These are phyloP conservation scores for Sordaria brevicollis DNA, from an alignment of 495 filamentous ascomycete genomes.

Conservation along the genomic window DNA sequence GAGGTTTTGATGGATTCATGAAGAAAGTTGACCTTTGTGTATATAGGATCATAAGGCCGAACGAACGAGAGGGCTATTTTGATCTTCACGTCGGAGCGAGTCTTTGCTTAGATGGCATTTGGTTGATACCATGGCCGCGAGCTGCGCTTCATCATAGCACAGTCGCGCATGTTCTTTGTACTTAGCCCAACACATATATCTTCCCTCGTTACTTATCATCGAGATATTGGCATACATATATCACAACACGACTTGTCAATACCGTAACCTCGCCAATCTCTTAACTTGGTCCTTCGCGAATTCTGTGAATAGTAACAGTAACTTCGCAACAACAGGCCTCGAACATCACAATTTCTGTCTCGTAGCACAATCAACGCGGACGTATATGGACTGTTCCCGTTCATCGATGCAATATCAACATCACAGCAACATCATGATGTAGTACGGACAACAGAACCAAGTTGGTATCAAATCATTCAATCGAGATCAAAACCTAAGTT, in stretches of 20 bases:
- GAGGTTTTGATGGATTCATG: neutral
- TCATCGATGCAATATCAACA: neutral
- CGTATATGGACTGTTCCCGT: neutral
- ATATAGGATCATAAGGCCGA: neutral
- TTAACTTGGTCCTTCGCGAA: neutral
- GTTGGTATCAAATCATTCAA: neutral
- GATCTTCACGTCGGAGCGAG: neutral
- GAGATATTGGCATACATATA: neutral
- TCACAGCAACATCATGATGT: neutral
- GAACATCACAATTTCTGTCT: neutral
- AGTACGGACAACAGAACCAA: neutral
- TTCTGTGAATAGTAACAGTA: neutral
- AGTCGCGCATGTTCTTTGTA: neutral
- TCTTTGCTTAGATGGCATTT: too few relatives aligned
- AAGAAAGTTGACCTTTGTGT: neutral
- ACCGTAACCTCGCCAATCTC: too few relatives aligned
- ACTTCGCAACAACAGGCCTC: neutral
- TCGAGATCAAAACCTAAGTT: neutral
- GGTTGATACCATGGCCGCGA: neutral
- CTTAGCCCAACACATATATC: neutral
- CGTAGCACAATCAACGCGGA: neutral
- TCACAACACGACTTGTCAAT: neutral
- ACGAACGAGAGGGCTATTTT: neutral
- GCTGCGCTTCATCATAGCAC: neutral
- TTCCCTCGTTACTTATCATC: neutral